Evolutionary conservation across 1,284 basidiomycete species (phyloP), one percentile per base, ranked within the genome.

Genomic region (Austroboletus rostrupii): DNA sequence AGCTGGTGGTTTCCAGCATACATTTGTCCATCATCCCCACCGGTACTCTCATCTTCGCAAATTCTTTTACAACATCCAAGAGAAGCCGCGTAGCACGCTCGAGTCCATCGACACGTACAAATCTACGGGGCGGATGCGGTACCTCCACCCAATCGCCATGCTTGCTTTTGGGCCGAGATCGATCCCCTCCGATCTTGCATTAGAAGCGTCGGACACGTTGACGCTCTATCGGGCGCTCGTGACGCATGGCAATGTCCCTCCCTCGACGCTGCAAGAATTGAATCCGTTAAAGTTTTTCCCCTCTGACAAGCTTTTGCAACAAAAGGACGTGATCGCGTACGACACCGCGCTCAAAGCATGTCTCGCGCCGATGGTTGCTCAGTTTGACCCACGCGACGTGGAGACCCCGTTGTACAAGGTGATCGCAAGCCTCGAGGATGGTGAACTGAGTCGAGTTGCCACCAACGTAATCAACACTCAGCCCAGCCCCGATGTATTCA

Each of bases 41-140:
- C 79, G 85, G 5, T 88, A 86, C 61, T 86, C 84, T 2, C 84
- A 86, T 57, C 72, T 88, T 1, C 77, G 85, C 43, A 88, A 87
- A 61, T 83, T 76, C 59, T 73, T 71, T 45, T 88, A 84, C 55
- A 62, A 70, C 41, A 57, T 77, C 12, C 59, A 66, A 16, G 50
- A 60, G 14, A 19, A 54, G 5, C 49, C 55, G 0, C 19, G 33
- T 5, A 21, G 42, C 10, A 9, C 32, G 0, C 80, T 83, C 54
- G 52, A 54, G 13, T 75, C 76, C 7, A 57, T 84, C 12, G 45
- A 60, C 13, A 50, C 64, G 0, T 64, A 76, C 53, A 52, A 61
- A 45, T 61, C 68, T 20, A 75, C 73, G 0, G 58, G 61, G 5
- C 68, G 75, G n/a, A 60, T 75, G 49, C 68, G 72, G 14, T 81